These are phyloP conservation scores for Arabidopsis thaliana DNA, from an alignment of 345 rosid genomes.

Conservation along the genomic window DNA sequence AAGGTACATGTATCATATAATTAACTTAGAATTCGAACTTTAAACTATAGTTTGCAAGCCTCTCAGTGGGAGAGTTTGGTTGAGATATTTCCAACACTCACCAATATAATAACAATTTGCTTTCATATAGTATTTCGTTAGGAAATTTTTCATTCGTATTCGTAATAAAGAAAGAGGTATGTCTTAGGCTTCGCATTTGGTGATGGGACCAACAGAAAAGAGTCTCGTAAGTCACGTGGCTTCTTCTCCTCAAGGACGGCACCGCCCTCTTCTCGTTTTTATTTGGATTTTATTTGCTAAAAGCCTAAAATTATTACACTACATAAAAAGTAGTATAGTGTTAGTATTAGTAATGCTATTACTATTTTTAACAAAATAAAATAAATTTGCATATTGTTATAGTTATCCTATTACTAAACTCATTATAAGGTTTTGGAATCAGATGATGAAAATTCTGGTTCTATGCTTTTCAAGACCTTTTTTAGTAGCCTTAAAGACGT, in stretches of 20 bases:
- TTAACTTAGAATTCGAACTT: neutral
- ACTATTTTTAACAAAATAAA: no score
- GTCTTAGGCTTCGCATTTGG: slow-evolving; percentile 22
- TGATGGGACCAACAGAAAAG: slow-evolving; percentile 36
- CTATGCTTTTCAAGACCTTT: no score
- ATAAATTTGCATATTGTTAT: no score
- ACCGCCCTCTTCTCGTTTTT: slow-evolving; percentile 42
- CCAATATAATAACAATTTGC: neutral
- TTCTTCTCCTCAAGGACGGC: slow-evolving; percentile 44
- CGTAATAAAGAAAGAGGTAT: neutral
- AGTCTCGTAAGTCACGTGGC: slow-evolving; percentile 34
- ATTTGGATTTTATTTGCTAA: slow-evolving; percentile 5
- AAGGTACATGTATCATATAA: neutral
- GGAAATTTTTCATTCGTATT: neutral
- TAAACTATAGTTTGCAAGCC: neutral
- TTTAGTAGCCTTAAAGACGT: no score
- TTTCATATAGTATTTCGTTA: slow-evolving; percentile 2
- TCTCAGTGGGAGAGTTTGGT: slow-evolving; percentile 4
- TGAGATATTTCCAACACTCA: neutral
- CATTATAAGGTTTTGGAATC: no score
- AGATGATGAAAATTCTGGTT: no score
- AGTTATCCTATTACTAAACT: no score
- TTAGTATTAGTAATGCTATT: no score
- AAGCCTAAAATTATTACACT: neutral
- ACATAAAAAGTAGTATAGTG: no score